Percentiles rank a stretch among this genome's conserved stretches.
Evolutionary conservation across 495 filamentous ascomycete species (phyloP).

Genomic region (Cudoniella acicularis): DNA sequence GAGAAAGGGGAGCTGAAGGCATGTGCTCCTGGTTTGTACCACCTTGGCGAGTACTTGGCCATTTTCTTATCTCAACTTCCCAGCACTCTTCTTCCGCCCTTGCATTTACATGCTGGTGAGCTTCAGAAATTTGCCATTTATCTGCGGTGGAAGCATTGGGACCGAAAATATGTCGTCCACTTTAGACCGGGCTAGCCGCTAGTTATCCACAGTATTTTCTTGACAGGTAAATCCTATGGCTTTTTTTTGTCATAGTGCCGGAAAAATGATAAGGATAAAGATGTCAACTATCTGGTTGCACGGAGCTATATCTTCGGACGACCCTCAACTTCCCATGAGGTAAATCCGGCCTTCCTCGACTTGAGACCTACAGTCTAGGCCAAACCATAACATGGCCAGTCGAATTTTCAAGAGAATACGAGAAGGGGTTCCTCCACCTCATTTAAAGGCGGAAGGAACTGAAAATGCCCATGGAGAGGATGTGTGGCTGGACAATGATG

Average conservation of each 20-base stretch:
- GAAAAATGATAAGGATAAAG: neutral
- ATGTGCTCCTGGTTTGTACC: neutral
- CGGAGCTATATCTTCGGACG: neutral
- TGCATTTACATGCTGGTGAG: no score
- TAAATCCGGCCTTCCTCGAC: neutral
- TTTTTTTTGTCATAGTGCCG: no score
- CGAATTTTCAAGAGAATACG: constrained; percentile 9
- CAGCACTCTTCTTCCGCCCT: no score
- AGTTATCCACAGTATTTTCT: no score
- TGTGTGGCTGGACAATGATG: constrained; percentile 35
- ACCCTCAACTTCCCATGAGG: neutral
- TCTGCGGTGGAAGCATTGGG: no score
- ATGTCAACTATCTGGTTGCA: neutral
- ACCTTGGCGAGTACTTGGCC: neutral
- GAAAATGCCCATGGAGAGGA: constrained; percentile 22
- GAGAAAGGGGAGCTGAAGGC: neutral
- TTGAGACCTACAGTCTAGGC: neutral
- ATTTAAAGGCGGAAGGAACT: constrained; percentile 16
- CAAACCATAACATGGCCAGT: neutral
- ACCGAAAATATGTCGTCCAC: no score
- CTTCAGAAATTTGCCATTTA: no score
- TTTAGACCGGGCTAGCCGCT: no score
- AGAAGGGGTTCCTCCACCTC: constrained; percentile 10
- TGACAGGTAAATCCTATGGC: no score
- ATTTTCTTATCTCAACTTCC: neutral